Base-by-base conservation (phyloP, 257 asterid species). In the Paraleonurus japonicus region DNA sequence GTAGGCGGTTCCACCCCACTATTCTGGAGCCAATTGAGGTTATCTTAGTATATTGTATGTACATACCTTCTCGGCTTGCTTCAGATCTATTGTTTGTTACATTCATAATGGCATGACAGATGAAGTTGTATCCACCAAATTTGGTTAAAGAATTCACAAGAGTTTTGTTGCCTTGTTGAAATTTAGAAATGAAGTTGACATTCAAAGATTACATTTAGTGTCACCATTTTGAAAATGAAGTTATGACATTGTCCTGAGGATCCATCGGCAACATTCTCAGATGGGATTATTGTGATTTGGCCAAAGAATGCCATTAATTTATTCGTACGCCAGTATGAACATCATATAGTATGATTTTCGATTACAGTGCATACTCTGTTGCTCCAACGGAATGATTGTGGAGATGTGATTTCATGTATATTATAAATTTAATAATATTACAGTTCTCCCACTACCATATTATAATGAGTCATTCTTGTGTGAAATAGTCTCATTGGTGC, bases 21-120 rank as follows among this genome's bases (percentile, higher is more conserved):
- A 20, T 24, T 41, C 51, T 66, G 67, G 84, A 70, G 72, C 72
- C 58, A 27, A 55, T 54, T 66, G 80, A 39, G 80, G 50, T 67
- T 72, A 65, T 68, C 59, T 48, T 48, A 77, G 74, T 63, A 59
- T 71, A 80, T 75, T 76, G 75, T 73, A 55, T 78, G 78, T 80
- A 81, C 78, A 78, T 81, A 78, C 75, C 68, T 69, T 65, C 71
- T 65, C 51, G 72, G 69, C 72, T 60, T 70, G 54, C 76, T 19
- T 70, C 55, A 68, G 71, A 67, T 19, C 33, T 67, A 65, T 76
- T 68, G 66, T 50, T 74, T 71, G 74, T 66, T 71, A 51, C 69
- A 6, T 63, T 69, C 67, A 51, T 51, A 65, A 73, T 68, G 41
- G 74, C 69, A 55, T 39, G 61, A 47, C 43, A 4, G 74, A 72